These are phyloP conservation scores for Endothia cerciana DNA, from an alignment of 2,329 filamentous ascomycete species.

Conservation along the genomic window DNA sequence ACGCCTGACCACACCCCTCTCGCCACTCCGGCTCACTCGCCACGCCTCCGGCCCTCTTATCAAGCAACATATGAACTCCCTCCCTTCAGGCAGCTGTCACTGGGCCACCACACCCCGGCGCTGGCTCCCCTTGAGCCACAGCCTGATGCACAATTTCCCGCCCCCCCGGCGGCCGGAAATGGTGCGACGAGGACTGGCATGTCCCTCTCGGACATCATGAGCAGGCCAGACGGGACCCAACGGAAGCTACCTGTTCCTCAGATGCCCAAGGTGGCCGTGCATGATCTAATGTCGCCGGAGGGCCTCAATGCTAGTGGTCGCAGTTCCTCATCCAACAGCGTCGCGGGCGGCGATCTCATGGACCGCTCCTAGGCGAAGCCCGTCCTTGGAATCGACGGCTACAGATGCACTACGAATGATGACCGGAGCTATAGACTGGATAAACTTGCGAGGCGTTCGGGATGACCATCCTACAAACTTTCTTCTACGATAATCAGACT, in stretches of 20 bases:
- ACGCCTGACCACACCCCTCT: constrained; percentile 99
- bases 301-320: constrained; percentile 74
- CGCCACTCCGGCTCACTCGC: constrained; percentile 92
- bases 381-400: constrained; percentile 34
- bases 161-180: constrained; percentile 43
- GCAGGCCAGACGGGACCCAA: constrained; percentile 81
- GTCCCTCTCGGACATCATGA: constrained; percentile 91
- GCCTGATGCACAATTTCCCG: constrained; percentile 48
- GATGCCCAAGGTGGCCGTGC: constrained; percentile 85
- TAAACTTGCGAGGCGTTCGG: constrained; percentile 30
- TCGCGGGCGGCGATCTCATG: constrained; percentile 72
- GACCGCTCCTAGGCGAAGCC: constrained; percentile 46
- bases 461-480: constrained; percentile 25
- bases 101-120: constrained; percentile 58
- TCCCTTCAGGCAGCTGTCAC: constrained; percentile 70
- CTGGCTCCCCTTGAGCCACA: constrained; percentile 63
- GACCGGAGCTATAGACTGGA: constrained; percentile 30
- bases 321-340: constrained; percentile 76
- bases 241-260: constrained; percentile 90
- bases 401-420: constrained; percentile 27
- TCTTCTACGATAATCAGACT: constrained; percentile 18
- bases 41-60: constrained; percentile 77
- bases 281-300: constrained; percentile 75
- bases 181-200: constrained; percentile 66
- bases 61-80: constrained; percentile 78